Conservation (phyloP, 352 stramenopile genomes). For the Phytophthora meadii region DNA sequence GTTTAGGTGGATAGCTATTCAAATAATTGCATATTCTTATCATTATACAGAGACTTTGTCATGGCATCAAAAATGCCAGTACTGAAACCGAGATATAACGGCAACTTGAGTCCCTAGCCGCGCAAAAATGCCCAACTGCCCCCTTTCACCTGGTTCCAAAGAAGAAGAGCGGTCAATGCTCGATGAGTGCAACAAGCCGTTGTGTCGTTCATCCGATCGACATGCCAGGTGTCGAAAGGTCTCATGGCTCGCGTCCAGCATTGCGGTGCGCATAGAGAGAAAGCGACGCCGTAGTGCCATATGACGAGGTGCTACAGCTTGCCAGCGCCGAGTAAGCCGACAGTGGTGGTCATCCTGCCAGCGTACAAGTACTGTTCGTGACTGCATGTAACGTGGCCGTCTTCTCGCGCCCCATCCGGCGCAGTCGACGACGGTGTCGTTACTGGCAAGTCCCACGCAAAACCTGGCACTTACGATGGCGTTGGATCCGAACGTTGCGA, state of each 20-base stretch:
- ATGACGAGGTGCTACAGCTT: conserved; percentile 12
- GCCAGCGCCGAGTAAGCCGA: conserved; percentile 8
- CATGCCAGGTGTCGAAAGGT: conserved; percentile 15
- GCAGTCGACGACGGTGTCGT: conserved; percentile 6
- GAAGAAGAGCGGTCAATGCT: conserved; percentile 7
- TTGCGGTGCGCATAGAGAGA: conserved; percentile 18
- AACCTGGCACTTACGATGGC: background rate
- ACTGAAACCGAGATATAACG: conserved; percentile 26
- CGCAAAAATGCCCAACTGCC: conserved; percentile 3
- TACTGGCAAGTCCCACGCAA: conserved; percentile 6
- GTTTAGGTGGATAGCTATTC: too few species aligned
- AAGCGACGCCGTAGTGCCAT: conserved; percentile 11
- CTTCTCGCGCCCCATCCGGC: conserved; percentile 22
- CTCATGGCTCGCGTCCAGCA: conserved; percentile 16
- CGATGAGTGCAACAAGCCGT: conserved; percentile 13
- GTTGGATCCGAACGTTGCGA: conserved; percentile 14
- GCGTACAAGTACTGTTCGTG: background rate
- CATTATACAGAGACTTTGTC: background rate
- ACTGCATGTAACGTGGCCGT: conserved; percentile 17
- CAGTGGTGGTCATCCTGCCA: conserved; percentile 13
- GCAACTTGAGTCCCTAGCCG: conserved; percentile 16
- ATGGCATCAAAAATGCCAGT: conserved; percentile 15
- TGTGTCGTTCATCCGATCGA: conserved; percentile 28
- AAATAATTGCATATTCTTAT: background rate
- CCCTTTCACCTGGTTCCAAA: conserved; percentile 33